Conservation (phyloP, 1,284 basidiomycete genomes). For the Malassezia obtusa region DNA sequence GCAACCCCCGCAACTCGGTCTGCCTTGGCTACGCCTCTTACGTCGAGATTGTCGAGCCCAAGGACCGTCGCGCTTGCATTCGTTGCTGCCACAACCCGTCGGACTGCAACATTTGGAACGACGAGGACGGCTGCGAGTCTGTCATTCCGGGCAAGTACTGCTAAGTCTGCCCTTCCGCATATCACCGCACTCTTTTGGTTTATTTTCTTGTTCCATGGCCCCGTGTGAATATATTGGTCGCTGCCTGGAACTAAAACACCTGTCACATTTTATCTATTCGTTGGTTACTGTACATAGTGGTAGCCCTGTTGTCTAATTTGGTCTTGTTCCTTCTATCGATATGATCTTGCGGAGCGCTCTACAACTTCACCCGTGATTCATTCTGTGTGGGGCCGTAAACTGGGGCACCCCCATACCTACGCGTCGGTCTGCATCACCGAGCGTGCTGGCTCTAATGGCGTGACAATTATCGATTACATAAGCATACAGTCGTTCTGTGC, state of each 20-base stretch:
- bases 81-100: constrained; percentile 35
- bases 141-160: constrained; percentile 23
- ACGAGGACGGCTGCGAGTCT: constrained; percentile 19
- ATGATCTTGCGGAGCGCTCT: no score
- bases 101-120: constrained; percentile 17
- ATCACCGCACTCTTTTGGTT: no score
- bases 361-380: no score
- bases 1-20: constrained; percentile 32
- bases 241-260: neutral
- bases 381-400: no score
- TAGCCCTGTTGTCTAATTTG: neutral
- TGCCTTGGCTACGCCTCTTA: constrained; percentile 38
- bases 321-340: neutral
- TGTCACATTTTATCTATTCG: neutral
- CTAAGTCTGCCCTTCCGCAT: neutral
- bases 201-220: neutral
- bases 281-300: neutral
- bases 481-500: no score
- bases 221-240: neutral
- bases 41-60: constrained; percentile 42
- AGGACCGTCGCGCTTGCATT: constrained; percentile 31
- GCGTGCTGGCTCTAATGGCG: no score
- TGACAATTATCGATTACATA: no score
- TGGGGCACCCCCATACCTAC: no score
- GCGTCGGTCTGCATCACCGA: no score